A percentile compares a stretch with the other conserved stretches of the same genome.
Evolutionary conservation across 2,329 filamentous ascomycete genomes (phyloP).

Genomic region (Nemania diffusa): DNA sequence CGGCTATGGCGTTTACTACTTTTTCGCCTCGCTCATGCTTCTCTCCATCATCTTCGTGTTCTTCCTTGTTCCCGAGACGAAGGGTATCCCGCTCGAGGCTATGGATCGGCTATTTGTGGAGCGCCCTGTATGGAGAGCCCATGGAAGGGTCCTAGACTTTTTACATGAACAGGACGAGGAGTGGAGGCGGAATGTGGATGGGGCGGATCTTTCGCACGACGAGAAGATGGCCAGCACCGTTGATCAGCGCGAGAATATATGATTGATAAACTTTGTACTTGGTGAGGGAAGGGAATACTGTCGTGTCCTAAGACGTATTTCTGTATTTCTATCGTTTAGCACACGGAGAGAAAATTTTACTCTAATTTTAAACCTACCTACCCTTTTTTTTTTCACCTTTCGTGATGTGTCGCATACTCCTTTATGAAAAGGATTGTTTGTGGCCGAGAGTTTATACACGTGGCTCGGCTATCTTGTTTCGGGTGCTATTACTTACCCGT

Average conservation of each 20-base stretch:
- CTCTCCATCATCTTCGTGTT: conserved; percentile 67
- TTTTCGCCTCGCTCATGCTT: conserved; percentile 73
- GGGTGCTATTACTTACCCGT: neutral
- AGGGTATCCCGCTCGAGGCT: conserved; percentile 70
- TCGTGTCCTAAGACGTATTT: neutral
- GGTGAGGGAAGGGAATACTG: neutral
- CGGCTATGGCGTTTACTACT: conserved; percentile 74
- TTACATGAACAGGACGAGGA: conserved; percentile 52
- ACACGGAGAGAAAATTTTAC: neutral
- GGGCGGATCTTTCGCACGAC: conserved; percentile 33
- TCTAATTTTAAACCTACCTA: too few relatives aligned
- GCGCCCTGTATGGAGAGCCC: conserved; percentile 58
- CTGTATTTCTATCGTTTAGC: neutral
- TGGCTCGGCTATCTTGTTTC: neutral
- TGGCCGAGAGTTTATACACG: neutral
- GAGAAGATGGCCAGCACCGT: conserved; percentile 24
- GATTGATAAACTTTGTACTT: neutral
- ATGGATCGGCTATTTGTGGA: conserved; percentile 71
- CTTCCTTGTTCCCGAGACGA: conserved; percentile 74
- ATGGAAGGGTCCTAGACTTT: conserved; percentile 57
- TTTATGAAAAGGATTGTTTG: neutral
- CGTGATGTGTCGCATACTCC: neutral
- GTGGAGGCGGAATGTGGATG: conserved; percentile 47
- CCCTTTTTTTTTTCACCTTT: too few relatives aligned
- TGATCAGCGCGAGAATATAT: conserved; percentile 28